Evolutionary conservation across 148 eudicot species (phyloP).

Genomic region (Rhododendron vialii): DNA sequence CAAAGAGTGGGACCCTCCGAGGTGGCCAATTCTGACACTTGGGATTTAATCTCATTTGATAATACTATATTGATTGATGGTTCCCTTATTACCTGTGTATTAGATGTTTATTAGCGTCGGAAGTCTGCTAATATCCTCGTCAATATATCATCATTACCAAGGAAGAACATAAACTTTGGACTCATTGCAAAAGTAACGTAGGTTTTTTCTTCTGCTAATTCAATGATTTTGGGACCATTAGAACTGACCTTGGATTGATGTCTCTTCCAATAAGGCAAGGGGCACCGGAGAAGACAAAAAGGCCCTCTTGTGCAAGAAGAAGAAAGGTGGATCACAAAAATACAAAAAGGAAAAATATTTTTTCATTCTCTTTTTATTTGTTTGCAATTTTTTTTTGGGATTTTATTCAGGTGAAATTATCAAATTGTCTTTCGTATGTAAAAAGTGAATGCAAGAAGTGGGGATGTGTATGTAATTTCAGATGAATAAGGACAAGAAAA

Average conservation of each 20-base stretch:
- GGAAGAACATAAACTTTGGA: background rate
- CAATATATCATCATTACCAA: background rate
- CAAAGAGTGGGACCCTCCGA: conserved; percentile 7
- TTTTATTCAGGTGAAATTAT: background rate
- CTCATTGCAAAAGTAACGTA: background rate
- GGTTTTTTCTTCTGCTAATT: background rate
- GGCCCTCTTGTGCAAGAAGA: background rate
- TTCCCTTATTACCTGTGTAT: background rate
- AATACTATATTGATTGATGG: background rate
- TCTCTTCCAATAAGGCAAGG: background rate
- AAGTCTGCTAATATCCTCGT: background rate
- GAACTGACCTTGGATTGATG: background rate
- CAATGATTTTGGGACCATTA: conserved; percentile 4
- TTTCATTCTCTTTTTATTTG: background rate
- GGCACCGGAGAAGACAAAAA: background rate
- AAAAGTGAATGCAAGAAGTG: background rate
- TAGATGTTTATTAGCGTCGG: background rate
- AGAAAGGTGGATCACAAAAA: background rate
- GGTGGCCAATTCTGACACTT: background rate
- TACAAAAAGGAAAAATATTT: too few species aligned
- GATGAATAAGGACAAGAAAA: too few species aligned
- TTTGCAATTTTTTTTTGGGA: background rate
- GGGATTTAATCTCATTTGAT: background rate
- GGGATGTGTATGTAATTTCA: too few species aligned
- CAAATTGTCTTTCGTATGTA: too few species aligned